Evolutionary conservation across 2,329 filamentous ascomycete genomes (phyloP).

Genomic region (Apiospora aurea): DNA sequence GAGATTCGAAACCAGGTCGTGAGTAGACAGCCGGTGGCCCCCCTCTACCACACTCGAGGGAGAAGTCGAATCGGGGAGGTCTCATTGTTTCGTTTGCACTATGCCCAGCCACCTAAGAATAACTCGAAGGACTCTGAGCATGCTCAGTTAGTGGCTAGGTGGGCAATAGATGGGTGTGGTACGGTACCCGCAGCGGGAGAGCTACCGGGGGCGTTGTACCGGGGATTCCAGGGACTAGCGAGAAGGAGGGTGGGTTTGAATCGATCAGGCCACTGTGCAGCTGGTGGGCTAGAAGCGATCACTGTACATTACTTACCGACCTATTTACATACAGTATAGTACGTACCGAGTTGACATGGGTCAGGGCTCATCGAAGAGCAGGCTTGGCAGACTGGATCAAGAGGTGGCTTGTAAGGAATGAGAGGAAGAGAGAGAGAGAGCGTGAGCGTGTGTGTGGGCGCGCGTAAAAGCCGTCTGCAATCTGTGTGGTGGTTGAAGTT

Average conservation of each 20-base stretch:
- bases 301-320: background rate
- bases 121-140: background rate
- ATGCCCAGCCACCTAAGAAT: conserved; percentile 12
- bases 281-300: background rate
- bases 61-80: conserved; percentile 10
- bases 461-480: background rate
- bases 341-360: background rate
- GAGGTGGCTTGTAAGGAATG: conserved; percentile 15
- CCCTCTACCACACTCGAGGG: background rate
- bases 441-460: background rate
- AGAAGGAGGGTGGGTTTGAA: background rate
- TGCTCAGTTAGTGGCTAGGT: conserved; percentile 4
- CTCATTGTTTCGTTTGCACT: conserved; percentile 21
- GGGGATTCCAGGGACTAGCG: conserved; percentile 8
- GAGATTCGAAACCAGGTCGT: background rate
- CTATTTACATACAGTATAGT: background rate
- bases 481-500: conserved; percentile 18
- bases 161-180: conserved; percentile 7
- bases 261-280: background rate
- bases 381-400: conserved; percentile 3
- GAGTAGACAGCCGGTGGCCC: background rate
- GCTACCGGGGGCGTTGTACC: conserved; percentile 20
- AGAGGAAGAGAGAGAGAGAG: background rate
- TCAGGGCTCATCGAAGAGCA: background rate
- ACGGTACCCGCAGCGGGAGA: conserved; percentile 20